phyloP scores from a whole-genome alignment of 1,284 basidiomycete species.

The Schizophyllum amplum region DNA sequence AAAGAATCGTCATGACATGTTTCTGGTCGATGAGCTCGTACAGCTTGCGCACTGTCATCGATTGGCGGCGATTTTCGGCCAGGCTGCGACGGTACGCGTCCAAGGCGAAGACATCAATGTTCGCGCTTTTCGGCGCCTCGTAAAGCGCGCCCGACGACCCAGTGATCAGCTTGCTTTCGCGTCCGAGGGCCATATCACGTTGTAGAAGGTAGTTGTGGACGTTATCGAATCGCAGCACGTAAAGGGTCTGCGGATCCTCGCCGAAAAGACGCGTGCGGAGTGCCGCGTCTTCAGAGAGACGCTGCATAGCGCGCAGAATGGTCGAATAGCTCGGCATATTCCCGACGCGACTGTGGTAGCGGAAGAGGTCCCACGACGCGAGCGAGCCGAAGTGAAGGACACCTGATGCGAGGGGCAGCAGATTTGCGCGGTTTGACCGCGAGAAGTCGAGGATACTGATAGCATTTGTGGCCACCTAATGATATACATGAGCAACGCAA shows the following conservation, averaged over 20 bases:
- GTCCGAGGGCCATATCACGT: conserved; percentile 15
- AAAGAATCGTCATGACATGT: conserved; percentile 18
- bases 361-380: neutral
- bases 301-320: neutral
- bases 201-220: conserved; percentile 15
- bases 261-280: neutral
- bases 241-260: neutral
- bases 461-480: neutral
- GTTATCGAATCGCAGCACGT: conserved; percentile 15
- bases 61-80: conserved; percentile 8
- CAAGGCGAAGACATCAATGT: conserved; percentile 12
- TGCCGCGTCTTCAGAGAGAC: neutral
- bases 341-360: neutral
- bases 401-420: neutral
- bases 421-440: neutral
- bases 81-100: conserved; percentile 13
- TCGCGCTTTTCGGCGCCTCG: conserved; percentile 6
- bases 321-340: neutral
- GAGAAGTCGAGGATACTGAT: neutral
- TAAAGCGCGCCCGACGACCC: conserved; percentile 15
- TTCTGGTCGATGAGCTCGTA: conserved; percentile 16
- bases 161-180: conserved; percentile 17
- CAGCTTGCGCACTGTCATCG: conserved; percentile 16
- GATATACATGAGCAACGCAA: too few relatives aligned
- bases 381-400: neutral